Conservation (phyloP, 805 yeast species). For the Saccharomyces kudriavzevii region DNA sequence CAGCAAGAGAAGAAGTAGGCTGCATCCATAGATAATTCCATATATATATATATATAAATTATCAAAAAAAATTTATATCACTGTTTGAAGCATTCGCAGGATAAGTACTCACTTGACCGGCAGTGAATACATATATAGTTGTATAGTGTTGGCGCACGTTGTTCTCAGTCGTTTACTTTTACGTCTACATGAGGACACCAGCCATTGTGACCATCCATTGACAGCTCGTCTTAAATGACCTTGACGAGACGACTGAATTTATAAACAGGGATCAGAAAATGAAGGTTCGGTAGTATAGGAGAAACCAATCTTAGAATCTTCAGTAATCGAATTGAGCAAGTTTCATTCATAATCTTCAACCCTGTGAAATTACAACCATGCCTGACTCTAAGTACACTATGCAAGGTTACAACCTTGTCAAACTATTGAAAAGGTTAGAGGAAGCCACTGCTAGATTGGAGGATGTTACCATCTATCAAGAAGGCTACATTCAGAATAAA, state of each 20-base stretch:
- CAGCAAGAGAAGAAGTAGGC: neutral
- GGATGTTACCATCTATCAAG: constrained; percentile 76
- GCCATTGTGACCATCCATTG: neutral
- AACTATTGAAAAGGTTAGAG: constrained; percentile 74
- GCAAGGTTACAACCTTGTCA: constrained; percentile 82
- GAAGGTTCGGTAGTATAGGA: constrained; percentile 1
- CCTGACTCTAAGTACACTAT: constrained; percentile 26
- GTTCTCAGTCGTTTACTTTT: neutral
- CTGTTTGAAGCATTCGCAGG: too few relatives aligned
- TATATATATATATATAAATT: too few relatives aligned
- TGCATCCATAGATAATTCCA: neutral
- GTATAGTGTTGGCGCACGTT: neutral
- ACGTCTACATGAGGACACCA: neutral
- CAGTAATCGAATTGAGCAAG: neutral
- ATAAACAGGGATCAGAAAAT: neutral
- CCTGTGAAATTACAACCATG: constrained; percentile 1
- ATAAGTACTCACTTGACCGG: too few relatives aligned
- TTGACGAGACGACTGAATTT: neutral
- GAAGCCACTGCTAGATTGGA: constrained; percentile 91
- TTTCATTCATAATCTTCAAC: constrained; percentile 3
- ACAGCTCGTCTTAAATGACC: neutral
- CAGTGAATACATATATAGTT: neutral
- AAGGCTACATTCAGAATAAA: constrained; percentile 39
- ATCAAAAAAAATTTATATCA: neutral
- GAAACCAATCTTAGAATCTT: neutral